Evolutionary conservation across 345 rosid species (phyloP).

Genomic region (Angophora floribunda): DNA sequence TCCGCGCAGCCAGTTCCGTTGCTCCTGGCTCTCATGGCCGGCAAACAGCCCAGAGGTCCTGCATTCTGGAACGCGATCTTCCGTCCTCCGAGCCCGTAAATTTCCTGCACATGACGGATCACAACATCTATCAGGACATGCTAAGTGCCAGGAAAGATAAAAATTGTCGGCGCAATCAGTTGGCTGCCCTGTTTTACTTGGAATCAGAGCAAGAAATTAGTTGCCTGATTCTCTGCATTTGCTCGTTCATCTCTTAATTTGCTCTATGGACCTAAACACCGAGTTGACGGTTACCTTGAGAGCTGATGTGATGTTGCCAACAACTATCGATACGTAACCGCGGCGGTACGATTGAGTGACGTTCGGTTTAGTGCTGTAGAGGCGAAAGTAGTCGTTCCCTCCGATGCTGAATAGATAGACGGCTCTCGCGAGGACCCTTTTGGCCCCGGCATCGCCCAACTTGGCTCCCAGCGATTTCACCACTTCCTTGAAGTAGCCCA

Average conservation of each 20-base stretch:
- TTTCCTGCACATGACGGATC: not conserved
- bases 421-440: not conserved
- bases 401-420: slow-evolving; percentile 12
- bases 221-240: not conserved
- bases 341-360: not conserved
- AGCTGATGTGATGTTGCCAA: slow-evolving; percentile 5
- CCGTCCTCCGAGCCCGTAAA: slow-evolving; percentile 6
- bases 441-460: not conserved
- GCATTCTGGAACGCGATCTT: slow-evolving; percentile 11
- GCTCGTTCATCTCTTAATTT: not conserved
- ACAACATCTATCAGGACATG: not conserved
- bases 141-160: not conserved
- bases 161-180: not conserved
- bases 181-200: not conserved
- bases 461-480: not conserved
- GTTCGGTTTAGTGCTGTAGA: not conserved
- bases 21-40: not conserved
- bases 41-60: slow-evolving; percentile 16
- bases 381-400: slow-evolving; percentile 3
- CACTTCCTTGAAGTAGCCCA: slow-evolving; percentile 7
- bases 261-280: not conserved
- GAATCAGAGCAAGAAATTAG: not conserved
- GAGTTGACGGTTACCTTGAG: not conserved
- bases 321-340: not conserved
- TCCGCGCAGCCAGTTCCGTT: not conserved